Evolutionary conservation across 2,329 filamentous ascomycete genomes (phyloP).

Genomic region (Verticillium dahliae): DNA sequence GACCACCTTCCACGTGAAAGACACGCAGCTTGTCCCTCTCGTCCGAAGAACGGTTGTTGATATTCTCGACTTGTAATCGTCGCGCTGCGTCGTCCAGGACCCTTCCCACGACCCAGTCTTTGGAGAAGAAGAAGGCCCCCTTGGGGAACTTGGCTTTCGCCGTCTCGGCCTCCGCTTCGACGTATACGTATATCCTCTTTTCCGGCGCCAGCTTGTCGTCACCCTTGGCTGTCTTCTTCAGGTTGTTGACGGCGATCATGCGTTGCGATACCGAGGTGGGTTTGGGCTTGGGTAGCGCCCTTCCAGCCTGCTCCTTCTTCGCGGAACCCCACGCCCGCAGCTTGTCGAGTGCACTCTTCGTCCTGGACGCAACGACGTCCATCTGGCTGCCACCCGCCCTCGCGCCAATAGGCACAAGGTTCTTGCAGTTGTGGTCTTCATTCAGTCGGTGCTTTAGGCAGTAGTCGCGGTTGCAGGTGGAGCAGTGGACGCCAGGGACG

Average conservation of each 20-base stretch:
- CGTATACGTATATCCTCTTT: conserved; percentile 83
- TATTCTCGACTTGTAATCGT: conserved; percentile 70
- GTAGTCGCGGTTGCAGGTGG: conserved; percentile 65
- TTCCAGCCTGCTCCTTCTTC: conserved; percentile 58
- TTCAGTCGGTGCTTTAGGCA: conserved; percentile 70
- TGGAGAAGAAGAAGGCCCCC: conserved; percentile 73
- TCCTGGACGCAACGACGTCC: conserved; percentile 53
- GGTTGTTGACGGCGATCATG: conserved; percentile 61
- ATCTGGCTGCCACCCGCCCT: conserved; percentile 31
- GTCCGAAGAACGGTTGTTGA: conserved; percentile 71
- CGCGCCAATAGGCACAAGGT: conserved; percentile 55
- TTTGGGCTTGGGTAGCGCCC: conserved; percentile 56
- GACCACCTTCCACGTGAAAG: conserved; percentile 87
- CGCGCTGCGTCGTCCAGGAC: conserved; percentile 73
- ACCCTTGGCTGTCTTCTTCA: conserved; percentile 87
- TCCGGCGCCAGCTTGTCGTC: conserved; percentile 74
- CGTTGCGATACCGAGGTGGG: conserved; percentile 57
- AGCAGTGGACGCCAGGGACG: conserved; percentile 64
- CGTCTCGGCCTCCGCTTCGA: conserved; percentile 85
- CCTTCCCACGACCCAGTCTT: conserved; percentile 84
- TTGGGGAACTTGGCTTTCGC: conserved; percentile 77
- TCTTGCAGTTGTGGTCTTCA: conserved; percentile 81
- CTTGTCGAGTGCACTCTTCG: conserved; percentile 67
- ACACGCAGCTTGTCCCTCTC: conserved; percentile 78
- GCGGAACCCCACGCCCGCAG: conserved; percentile 74